phyloP scores from a whole-genome alignment of 2,329 filamentous ascomycete species.

The Apiospora hydei region DNA sequence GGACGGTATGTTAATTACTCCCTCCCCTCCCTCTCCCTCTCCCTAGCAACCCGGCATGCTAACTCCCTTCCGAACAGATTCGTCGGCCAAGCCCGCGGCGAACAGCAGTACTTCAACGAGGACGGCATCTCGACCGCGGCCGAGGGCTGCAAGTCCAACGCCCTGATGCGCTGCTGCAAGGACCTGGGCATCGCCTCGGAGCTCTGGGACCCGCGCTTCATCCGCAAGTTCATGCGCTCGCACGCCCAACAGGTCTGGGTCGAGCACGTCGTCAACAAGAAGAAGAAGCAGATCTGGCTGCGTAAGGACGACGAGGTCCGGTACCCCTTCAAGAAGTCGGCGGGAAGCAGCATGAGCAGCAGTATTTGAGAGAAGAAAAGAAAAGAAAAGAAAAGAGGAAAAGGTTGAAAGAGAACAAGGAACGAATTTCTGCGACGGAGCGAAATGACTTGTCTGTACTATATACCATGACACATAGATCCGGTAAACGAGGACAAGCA shows the following conservation, averaged over 20 bases:
- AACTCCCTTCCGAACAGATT: slow-evolving; percentile 63
- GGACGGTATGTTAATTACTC: slow-evolving; percentile 70
- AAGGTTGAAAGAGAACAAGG: neutral
- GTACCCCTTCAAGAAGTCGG: slow-evolving; percentile 63
- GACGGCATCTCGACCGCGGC: slow-evolving; percentile 93
- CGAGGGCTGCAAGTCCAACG: slow-evolving; percentile 97
- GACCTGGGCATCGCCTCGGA: slow-evolving; percentile 94
- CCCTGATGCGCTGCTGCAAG: slow-evolving; percentile 97
- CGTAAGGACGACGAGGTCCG: slow-evolving; percentile 81
- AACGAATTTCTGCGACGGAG: neutral
- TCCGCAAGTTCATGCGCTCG: slow-evolving; percentile 79
- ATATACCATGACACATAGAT: neutral
- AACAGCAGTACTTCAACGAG: slow-evolving; percentile 90
- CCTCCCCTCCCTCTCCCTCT: neutral
- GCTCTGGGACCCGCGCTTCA: slow-evolving; percentile 94
- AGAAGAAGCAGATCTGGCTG: slow-evolving; percentile 86
- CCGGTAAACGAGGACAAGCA: neutral
- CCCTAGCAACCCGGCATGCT: neutral
- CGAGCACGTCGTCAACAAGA: slow-evolving; percentile 86
- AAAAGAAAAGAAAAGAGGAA: neutral
- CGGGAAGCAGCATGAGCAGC: neutral
- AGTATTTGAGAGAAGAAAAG: neutral
- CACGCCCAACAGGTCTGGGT: slow-evolving; percentile 85
- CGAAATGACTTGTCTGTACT: neutral
- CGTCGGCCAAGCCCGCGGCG: slow-evolving; percentile 89